Evolutionary conservation across 495 filamentous ascomycete genomes (phyloP).

Genomic region (Lophiostoma macrostomum): DNA sequence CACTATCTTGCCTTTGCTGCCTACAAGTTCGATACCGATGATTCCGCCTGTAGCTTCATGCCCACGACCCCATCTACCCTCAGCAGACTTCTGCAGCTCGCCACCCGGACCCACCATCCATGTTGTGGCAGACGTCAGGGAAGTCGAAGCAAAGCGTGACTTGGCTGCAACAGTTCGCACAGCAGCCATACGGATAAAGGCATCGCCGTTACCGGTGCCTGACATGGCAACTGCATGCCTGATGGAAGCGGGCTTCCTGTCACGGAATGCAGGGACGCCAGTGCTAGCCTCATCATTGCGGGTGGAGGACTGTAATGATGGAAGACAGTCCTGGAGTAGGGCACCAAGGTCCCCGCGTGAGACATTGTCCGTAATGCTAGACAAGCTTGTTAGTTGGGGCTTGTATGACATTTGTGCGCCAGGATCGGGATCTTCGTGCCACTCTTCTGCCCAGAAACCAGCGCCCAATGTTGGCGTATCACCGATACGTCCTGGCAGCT

Average conservation of each 20-base stretch:
- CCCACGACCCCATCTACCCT: constrained; percentile 67
- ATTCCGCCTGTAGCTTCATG: constrained; percentile 84
- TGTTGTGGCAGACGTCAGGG: constrained; percentile 51
- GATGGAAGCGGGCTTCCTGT: constrained; percentile 8
- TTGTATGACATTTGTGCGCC: constrained; percentile 25
- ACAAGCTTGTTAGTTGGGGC: background rate
- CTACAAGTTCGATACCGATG: constrained; percentile 73
- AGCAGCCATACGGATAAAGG: constrained; percentile 74
- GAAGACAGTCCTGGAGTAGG: constrained; percentile 23
- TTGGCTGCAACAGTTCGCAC: constrained; percentile 70
- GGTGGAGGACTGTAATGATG: constrained; percentile 9
- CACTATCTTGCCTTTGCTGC: constrained; percentile 54
- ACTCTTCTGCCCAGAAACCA: constrained; percentile 88
- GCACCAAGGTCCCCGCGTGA: constrained; percentile 21
- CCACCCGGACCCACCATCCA: constrained; percentile 68
- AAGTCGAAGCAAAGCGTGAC: constrained; percentile 56
- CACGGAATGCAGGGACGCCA: too few species aligned
- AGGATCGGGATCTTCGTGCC: constrained; percentile 42
- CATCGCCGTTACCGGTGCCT: constrained; percentile 88
- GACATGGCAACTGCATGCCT: constrained; percentile 61
- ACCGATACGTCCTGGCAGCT: constrained; percentile 77
- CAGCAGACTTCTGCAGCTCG: constrained; percentile 73
- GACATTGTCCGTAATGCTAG: constrained; percentile 14
- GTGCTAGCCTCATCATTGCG: too few species aligned
- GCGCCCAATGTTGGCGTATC: constrained; percentile 85